Base-by-base conservation (phyloP, 1,139 yeast genomes). In the Candida neerlandica region DNA sequence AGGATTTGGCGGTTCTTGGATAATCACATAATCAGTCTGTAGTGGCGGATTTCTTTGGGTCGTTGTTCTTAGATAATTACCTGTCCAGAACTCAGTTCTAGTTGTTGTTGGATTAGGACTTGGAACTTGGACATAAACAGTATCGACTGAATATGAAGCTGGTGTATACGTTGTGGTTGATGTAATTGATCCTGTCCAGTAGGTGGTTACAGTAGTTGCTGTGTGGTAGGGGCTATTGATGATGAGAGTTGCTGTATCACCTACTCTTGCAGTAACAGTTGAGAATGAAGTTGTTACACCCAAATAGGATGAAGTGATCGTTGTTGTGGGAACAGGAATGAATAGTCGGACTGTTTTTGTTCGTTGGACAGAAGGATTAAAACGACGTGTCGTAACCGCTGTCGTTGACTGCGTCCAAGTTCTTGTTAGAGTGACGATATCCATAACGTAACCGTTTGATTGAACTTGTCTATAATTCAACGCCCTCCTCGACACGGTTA, bases 241-340 rank as follows among this genome's bases (percentile, higher is more conserved):
- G 5, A 57, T 45, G 12, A 63, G 62, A n/a, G 63, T 55, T 7
- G 52, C 66, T 12, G 60, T 60, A 10, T 51, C 56, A 33, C 56
- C 58, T 14, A 53, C 46, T 5, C 51, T 23, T 4, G 50, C 49
- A 11, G 56, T 45, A 1, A 42, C 16, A 1, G 61, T 58, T 7
- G 32, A 50, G 1, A 47, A 26, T 7, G 37, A 30, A 16, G 44
- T 41, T 5, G 27, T 12, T 4, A 19, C 4, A 4, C 44, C 44
- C 19, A 30, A 15, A 7, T 48, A 49, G 11, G 56, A 48, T 45
- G 57, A 48, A 10, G 61, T 54, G 1, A 51, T 34, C 2, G 64
- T 60, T 1, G 48, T 46, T 0, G 58, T 55, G 6, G 61, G 57
- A 3, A 46, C 47, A 9, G 68, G 61, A 4, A 38, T 50, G 5